These are phyloP conservation scores for Lichina pygmaea DNA, from an alignment of 495 filamentous ascomycete species.

Conservation along the genomic window DNA sequence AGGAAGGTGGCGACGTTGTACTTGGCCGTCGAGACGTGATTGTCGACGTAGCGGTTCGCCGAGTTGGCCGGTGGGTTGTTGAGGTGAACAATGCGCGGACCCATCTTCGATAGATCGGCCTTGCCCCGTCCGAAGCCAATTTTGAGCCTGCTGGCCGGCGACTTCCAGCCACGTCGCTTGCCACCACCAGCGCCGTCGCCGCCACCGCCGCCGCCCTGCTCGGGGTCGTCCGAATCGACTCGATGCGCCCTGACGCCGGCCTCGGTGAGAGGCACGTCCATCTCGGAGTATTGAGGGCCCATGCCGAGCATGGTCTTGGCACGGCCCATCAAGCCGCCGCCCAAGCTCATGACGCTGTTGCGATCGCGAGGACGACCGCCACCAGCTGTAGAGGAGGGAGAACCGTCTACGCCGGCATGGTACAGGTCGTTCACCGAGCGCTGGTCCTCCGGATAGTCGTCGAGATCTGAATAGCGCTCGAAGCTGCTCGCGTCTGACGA, in stretches of 20 bases:
- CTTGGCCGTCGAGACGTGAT: conserved; percentile 92
- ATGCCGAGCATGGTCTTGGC: conserved; percentile 83
- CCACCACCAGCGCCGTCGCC: conserved; percentile 10
- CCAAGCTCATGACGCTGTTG: conserved; percentile 66
- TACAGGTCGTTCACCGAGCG: conserved; percentile 38
- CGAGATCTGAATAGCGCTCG: conserved; percentile 67
- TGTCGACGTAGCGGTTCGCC: conserved; percentile 71
- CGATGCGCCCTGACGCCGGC: conserved; percentile 25
- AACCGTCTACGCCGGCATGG: conserved; percentile 30
- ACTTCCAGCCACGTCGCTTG: conserved; percentile 22
- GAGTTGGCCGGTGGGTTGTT: conserved; percentile 93
- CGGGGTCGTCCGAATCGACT: conserved; percentile 12
- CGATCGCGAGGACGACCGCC: conserved; percentile 38
- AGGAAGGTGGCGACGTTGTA: conserved; percentile 92
- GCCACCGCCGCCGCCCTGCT: conserved; percentile 7
- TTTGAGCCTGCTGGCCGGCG: conserved; percentile 52
- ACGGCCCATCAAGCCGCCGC: conserved; percentile 61
- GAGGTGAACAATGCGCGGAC: conserved; percentile 79
- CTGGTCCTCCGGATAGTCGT: conserved; percentile 52
- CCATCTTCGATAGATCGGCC: conserved; percentile 66
- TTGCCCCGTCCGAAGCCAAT: conserved; percentile 81
- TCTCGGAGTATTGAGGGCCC: conserved; percentile 81
- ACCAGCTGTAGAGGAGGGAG: conserved; percentile 13
- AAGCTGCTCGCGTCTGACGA: conserved; percentile 60
- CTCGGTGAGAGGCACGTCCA: conserved; percentile 90